phyloP scores from a whole-genome alignment of 371 early-diverging fungal species.

The Amoeboaphelidium protococcarum region DNA sequence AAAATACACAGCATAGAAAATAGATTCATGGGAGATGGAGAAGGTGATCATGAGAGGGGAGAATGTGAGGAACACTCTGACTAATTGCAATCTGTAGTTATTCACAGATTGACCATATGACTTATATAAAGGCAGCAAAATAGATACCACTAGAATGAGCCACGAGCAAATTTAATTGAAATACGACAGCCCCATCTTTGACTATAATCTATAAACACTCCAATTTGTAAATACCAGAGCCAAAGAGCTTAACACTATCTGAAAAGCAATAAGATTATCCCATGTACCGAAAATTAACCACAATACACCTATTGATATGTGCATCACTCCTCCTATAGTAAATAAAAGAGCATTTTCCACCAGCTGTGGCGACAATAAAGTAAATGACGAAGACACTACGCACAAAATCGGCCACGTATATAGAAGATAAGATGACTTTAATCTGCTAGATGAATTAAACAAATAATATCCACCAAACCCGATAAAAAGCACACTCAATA shows the following conservation, averaged over 20 bases:
- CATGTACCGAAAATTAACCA: constrained; percentile 10
- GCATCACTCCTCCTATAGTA: background rate
- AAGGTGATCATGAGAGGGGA: constrained; percentile 58
- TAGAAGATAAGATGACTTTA: background rate
- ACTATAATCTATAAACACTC: constrained; percentile 19
- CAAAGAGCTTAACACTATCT: constrained; percentile 23
- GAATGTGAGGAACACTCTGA: constrained; percentile 54
- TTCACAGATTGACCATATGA: constrained; percentile 16
- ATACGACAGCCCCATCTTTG: constrained; percentile 31
- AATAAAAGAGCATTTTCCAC: background rate
- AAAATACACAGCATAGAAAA: constrained; percentile 62
- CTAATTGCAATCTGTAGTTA: constrained; percentile 39
- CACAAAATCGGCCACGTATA: constrained; percentile 1
- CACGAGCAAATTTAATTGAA: constrained; percentile 39
- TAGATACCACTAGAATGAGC: constrained; percentile 23
- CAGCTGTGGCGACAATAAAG: background rate
- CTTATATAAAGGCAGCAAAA: constrained; percentile 33
- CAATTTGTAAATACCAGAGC: constrained; percentile 45
- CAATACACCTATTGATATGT: background rate
- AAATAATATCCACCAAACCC: background rate
- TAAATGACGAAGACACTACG: background rate
- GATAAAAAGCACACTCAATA: background rate
- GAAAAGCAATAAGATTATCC: constrained; percentile 31
- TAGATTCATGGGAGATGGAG: constrained; percentile 58
- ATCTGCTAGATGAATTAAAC: constrained; percentile 17